These are phyloP conservation scores for Chloropicon primus DNA, from an alignment of 139 green algal genomes.

Conservation along the genomic window DNA sequence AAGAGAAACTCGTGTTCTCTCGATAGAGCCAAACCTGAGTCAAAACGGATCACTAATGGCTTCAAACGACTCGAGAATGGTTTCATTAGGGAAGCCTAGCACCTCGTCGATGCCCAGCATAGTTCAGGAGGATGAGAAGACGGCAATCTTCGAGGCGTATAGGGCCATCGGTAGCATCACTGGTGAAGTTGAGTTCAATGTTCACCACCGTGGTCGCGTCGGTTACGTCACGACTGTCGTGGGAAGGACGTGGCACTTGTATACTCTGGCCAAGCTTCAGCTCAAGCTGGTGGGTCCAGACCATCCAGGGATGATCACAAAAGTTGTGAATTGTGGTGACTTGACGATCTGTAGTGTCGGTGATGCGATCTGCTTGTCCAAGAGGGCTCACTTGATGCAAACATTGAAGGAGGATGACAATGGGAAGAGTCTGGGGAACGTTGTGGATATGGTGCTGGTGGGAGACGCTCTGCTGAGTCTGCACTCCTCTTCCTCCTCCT, in stretches of 20 bases:
- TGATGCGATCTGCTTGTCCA: background rate
- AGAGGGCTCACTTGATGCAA: background rate
- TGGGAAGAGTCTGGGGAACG: background rate
- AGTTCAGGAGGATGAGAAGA: background rate
- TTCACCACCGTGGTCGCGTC: background rate
- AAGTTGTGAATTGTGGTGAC: background rate
- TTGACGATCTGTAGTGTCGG: background rate
- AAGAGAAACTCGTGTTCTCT: too few species aligned
- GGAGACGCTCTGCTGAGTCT: constrained; percentile 67
- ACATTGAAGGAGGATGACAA: background rate
- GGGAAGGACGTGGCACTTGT: background rate
- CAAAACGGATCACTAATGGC: too few species aligned
- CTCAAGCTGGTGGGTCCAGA: background rate
- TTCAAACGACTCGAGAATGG: too few species aligned
- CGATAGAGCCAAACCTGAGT: too few species aligned
- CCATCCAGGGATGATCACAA: background rate
- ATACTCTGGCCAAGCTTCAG: background rate
- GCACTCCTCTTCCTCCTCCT: too few species aligned
- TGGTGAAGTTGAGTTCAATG: background rate
- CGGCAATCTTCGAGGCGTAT: background rate
- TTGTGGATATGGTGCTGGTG: constrained; percentile 62
- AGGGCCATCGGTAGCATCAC: background rate
- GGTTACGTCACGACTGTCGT: background rate
- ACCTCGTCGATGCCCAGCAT: too few species aligned
- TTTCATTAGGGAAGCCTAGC: too few species aligned